A percentile compares a stretch with the other conserved stretches of the same genome.
These are phyloP conservation scores for Clathrospora elynae DNA, from an alignment of 2,329 filamentous ascomycete species.

Conservation along the genomic window DNA sequence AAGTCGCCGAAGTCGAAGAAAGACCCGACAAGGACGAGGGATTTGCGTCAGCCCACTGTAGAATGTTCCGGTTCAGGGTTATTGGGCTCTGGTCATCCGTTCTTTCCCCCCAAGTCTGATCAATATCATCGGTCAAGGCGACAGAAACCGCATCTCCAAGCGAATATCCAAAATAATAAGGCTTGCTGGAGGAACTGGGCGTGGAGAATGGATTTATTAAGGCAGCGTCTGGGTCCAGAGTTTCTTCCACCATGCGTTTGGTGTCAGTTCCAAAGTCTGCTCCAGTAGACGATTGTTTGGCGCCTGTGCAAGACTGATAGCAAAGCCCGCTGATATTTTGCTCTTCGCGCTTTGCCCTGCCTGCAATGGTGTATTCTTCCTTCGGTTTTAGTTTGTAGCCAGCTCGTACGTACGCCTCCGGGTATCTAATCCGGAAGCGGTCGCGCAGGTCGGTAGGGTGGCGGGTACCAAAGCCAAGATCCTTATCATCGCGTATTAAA, in stretches of 20 bases:
- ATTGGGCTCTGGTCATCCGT: constrained; percentile 37
- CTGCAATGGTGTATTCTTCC: constrained; percentile 25
- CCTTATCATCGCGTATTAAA: constrained; percentile 60
- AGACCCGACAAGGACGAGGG: constrained; percentile 24
- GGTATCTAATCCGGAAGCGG: constrained; percentile 64
- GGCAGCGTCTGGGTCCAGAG: no score
- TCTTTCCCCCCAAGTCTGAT: constrained; percentile 25
- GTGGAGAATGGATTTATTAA: no score
- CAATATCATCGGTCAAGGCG: constrained; percentile 7
- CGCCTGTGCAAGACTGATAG: no score
- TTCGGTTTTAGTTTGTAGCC: constrained; percentile 50
- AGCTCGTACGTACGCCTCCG: constrained; percentile 60
- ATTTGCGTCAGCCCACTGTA: constrained; percentile 47
- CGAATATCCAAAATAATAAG: constrained; percentile 13
- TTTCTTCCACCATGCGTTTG: no score
- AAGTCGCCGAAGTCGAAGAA: no score
- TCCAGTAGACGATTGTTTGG: no score
- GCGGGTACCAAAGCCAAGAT: constrained; percentile 58
- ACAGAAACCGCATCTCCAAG: no score
- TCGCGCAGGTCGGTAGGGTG: constrained; percentile 64
- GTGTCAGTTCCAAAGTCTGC: no score
- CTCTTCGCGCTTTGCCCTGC: no score
- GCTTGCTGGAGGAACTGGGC: no score
- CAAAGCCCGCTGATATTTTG: constrained; percentile 20
- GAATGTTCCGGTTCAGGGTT: constrained; percentile 46